Conservation (phyloP, 2,329 filamentous ascomycete species). For the Emmonsiellopsis sp. region DNA sequence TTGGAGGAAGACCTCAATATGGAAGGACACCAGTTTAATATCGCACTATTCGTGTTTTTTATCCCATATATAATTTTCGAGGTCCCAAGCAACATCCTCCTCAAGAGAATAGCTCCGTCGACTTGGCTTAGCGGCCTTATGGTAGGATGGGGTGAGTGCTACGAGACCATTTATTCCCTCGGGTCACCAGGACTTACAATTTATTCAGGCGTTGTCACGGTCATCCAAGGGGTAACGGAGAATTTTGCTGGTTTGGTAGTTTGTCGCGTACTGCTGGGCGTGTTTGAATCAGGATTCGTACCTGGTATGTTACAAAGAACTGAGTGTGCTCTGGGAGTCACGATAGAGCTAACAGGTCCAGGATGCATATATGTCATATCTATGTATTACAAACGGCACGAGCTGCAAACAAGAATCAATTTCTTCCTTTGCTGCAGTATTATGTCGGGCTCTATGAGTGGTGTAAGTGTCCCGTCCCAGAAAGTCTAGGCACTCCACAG, state of each 20-base stretch:
- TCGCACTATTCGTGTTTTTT: slow-evolving; percentile 36
- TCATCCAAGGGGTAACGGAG: slow-evolving; percentile 33
- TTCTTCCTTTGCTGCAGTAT: slow-evolving; percentile 28
- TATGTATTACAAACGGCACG: slow-evolving; percentile 31
- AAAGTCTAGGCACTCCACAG: not conserved
- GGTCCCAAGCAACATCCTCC: slow-evolving; percentile 38
- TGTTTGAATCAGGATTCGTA: slow-evolving; percentile 30
- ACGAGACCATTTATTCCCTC: not conserved
- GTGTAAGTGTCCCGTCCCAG: slow-evolving; percentile 17
- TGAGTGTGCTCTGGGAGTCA: not conserved
- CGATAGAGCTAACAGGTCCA: slow-evolving; percentile 2
- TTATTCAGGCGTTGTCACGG: slow-evolving; percentile 29
- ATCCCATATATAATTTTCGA: slow-evolving; percentile 38
- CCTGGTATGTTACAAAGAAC: slow-evolving; percentile 18
- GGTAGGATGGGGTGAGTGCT: slow-evolving; percentile 27
- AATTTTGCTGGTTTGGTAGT: slow-evolving; percentile 31
- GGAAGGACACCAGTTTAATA: slow-evolving; percentile 33
- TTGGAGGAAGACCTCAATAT: slow-evolving; percentile 35
- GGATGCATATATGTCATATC: slow-evolving; percentile 26
- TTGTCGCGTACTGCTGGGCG: slow-evolving; percentile 27
- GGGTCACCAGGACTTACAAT: not conserved
- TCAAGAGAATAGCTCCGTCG: slow-evolving; percentile 34
- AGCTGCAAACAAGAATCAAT: slow-evolving; percentile 30
- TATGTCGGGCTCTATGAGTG: slow-evolving; percentile 31
- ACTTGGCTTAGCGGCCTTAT: slow-evolving; percentile 35